Percentiles rank a stretch among this genome's conserved stretches.
phyloP scores from a whole-genome alignment of 2,329 filamentous ascomycete species.

The Claviceps pusilla region DNA sequence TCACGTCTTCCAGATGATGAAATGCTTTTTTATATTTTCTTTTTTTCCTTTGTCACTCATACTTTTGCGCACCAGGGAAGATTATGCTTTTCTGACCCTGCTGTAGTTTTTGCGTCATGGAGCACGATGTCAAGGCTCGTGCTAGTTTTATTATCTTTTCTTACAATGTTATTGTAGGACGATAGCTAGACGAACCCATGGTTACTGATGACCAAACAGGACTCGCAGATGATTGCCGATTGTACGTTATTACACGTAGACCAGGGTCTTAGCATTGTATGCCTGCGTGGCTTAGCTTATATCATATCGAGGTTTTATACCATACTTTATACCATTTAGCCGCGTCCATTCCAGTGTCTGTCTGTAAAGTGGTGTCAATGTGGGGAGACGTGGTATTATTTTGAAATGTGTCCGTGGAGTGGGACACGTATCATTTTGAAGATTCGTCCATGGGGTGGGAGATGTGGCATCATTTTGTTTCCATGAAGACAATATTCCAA shows the following conservation, averaged over 20 bases:
- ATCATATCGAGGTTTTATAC: constrained; percentile 2
- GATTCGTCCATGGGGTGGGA: too few species aligned
- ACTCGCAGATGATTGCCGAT: constrained; percentile 5
- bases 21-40: constrained; percentile 4
- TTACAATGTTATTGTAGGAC: constrained; percentile 7
- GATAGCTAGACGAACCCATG: constrained; percentile 6
- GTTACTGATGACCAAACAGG: background rate
- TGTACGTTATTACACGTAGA: constrained; percentile 9
- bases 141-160: constrained; percentile 2
- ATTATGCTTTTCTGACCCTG: background rate
- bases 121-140: constrained; percentile 5
- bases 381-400: too few species aligned
- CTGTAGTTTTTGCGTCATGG: constrained; percentile 7
- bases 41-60: background rate
- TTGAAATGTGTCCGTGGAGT: too few species aligned
- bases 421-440: too few species aligned
- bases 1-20: constrained; percentile 14
- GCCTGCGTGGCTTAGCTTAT: constrained; percentile 2
- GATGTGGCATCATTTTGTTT: too few species aligned
- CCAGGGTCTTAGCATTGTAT: constrained; percentile 5
- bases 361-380: too few species aligned
- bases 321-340: background rate
- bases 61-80: constrained; percentile 3
- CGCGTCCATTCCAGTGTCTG: too few species aligned
- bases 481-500: too few species aligned